Evolutionary conservation across 2,329 filamentous ascomycete species (phyloP), one percentile per base, ranked within the genome.

Genomic region (Clonostachys solani): DNA sequence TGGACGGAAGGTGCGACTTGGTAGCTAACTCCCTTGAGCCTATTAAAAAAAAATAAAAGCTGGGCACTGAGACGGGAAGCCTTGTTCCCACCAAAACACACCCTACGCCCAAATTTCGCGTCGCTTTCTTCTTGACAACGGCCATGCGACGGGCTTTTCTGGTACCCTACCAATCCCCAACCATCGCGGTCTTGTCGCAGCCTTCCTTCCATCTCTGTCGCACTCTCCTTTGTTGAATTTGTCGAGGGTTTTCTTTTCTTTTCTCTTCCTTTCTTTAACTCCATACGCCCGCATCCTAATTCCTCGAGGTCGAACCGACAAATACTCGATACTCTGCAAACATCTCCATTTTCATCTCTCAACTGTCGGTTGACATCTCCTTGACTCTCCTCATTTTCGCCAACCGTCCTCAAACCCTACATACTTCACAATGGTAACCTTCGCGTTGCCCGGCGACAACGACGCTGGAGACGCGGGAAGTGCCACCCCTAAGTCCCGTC

Each of bases 401-500:
- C 33, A 19, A n/a, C 33, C 40, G 48, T 46, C 23, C 23, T 29
- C 15, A 18, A 38, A 38, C 36, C 8, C 8, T 10, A 38, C 36
- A 18, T 38, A n/a, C 12, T 13, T n/a, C 36, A 38, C 36, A 18
- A 69, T 69, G 66, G 66, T 68, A 33, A 69, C 66, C 19, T 69
- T 69, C 50, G 58, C 66, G 44, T 54, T 69, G 23, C 66, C 66
- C 33, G 62, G 60, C 54, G 66, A 69, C 43, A 29, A 29, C 23
- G 59, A 66, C 49, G 57, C 52, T 56, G 57, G 58, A 23, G 57
- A 61, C 29, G 53, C 54, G 49, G 53, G 50, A 46, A 61, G 57
- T 46, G 57, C 59, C 57, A 71, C 69, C 19, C 69, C 69, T 38
- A 60, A 59, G 45, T 58, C 69, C 47, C 68, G 67, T 44, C 63